phyloP scores from a whole-genome alignment of 2,329 filamentous ascomycete genomes.

The Aspergillus sergii region DNA sequence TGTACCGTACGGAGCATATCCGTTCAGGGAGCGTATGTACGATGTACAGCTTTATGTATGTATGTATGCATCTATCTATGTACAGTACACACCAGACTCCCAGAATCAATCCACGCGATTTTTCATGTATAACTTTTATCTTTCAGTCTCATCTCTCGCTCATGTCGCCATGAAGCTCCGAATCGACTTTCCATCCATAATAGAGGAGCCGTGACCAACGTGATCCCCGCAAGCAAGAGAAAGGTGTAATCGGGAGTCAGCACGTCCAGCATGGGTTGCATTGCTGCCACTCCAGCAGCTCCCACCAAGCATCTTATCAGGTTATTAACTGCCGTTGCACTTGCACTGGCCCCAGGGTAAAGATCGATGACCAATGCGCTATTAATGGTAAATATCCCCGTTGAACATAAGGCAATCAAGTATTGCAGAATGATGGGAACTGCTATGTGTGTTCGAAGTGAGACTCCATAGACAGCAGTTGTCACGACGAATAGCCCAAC shows the following conservation, averaged over 20 bases:
- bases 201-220: constrained; percentile 27
- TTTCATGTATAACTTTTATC: background rate
- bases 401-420: constrained; percentile 39
- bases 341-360: constrained; percentile 35
- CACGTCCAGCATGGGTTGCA: constrained; percentile 36
- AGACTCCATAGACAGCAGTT: constrained; percentile 37
- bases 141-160: constrained; percentile 16
- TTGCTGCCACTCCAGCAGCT: constrained; percentile 36
- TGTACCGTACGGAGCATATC: background rate
- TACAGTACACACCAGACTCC: background rate
- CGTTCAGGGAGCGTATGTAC: background rate
- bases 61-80: background rate
- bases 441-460: constrained; percentile 37
- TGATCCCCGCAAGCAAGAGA: constrained; percentile 31
- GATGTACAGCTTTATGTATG: too few species aligned
- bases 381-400: constrained; percentile 38
- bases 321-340: constrained; percentile 42
- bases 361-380: constrained; percentile 43
- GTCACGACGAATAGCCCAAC: constrained; percentile 10
- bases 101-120: background rate
- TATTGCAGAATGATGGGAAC: constrained; percentile 43
- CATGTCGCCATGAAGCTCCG: constrained; percentile 31
- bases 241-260: constrained; percentile 33
- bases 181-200: constrained; percentile 29
- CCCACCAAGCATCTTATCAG: constrained; percentile 40